Percentiles rank a stretch among this genome's conserved stretches.
Evolutionary conservation across 2,329 filamentous ascomycete species (phyloP).

Genomic region (Amylocarpus encephaloides): DNA sequence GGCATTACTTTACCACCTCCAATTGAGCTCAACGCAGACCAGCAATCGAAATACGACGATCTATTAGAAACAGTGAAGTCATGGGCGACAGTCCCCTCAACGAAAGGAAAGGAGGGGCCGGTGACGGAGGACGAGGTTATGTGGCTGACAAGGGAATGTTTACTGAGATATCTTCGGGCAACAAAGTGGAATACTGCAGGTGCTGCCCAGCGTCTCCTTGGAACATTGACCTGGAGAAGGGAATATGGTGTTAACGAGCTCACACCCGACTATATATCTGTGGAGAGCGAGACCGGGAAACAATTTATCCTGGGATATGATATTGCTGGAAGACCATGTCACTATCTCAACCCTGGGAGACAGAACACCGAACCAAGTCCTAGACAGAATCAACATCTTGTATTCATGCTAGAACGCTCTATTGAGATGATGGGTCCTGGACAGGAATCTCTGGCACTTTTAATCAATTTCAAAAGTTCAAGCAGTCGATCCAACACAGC

Average conservation of each 20-base stretch:
- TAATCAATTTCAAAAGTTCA: conserved; percentile 86
- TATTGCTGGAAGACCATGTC: conserved; percentile 74
- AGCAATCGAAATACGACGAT: conserved; percentile 73
- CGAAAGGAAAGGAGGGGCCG: conserved; percentile 51
- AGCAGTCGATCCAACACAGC: conserved; percentile 66
- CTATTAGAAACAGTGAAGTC: conserved; percentile 63
- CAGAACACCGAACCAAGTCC: conserved; percentile 89
- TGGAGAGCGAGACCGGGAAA: conserved; percentile 96
- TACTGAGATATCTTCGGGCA: conserved; percentile 86
- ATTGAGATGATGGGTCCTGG: conserved; percentile 82
- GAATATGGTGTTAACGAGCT: conserved; percentile 75
- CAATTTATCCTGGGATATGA: conserved; percentile 87
- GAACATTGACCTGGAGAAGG: conserved; percentile 79
- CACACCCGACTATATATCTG: conserved; percentile 80
- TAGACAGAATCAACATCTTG: conserved; percentile 85
- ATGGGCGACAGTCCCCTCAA: conserved; percentile 66
- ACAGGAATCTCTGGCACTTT: conserved; percentile 77
- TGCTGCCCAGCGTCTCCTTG: conserved; percentile 70
- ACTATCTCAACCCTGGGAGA: conserved; percentile 81
- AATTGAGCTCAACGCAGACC: conserved; percentile 63
- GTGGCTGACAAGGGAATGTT: conserved; percentile 87
- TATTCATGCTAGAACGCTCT: conserved; percentile 90
- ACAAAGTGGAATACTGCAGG: conserved; percentile 81
- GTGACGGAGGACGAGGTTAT: conserved; percentile 75
- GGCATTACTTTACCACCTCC: conserved; percentile 38